Evolutionary conservation across 2,329 filamentous ascomycete genomes (phyloP).

Genomic region (Pyrenochaeta sp.): DNA sequence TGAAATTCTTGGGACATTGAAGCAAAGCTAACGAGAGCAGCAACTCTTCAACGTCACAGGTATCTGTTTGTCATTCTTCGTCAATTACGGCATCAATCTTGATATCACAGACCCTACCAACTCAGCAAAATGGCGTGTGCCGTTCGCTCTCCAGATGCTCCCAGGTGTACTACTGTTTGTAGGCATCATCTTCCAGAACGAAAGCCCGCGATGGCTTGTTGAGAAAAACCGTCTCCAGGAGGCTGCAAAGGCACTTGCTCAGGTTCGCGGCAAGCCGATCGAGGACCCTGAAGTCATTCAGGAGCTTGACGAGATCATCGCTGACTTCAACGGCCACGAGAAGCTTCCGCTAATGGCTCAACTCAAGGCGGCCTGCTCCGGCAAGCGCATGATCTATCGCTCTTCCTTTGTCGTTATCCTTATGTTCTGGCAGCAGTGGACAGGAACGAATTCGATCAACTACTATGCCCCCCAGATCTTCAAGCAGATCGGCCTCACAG

Average conservation of each 20-base stretch:
- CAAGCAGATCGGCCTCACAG: slow-evolving; percentile 51
- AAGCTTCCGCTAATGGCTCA: slow-evolving; percentile 51
- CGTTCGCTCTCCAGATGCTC: slow-evolving; percentile 62
- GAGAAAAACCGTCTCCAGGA: slow-evolving; percentile 59
- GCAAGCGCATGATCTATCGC: slow-evolving; percentile 52
- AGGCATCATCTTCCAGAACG: slow-evolving; percentile 61
- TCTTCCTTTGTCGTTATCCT: slow-evolving; percentile 53
- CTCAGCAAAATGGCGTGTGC: slow-evolving; percentile 62
- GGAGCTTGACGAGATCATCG: slow-evolving; percentile 55
- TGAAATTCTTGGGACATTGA: not conserved
- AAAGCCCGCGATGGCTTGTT: slow-evolving; percentile 64
- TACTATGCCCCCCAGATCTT: slow-evolving; percentile 58
- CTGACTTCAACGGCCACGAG: slow-evolving; percentile 54
- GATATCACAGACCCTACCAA: slow-evolving; percentile 52
- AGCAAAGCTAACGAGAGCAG: slow-evolving; percentile 13
- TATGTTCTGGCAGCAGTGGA: slow-evolving; percentile 57
- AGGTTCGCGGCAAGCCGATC: slow-evolving; percentile 47
- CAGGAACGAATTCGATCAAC: slow-evolving; percentile 49
- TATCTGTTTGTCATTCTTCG: slow-evolving; percentile 62
- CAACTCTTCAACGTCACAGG: slow-evolving; percentile 55
- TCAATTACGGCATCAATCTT: slow-evolving; percentile 61
- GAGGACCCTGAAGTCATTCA: slow-evolving; percentile 48
- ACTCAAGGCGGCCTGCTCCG: slow-evolving; percentile 48
- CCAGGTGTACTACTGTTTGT: slow-evolving; percentile 60
- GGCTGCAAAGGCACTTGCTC: slow-evolving; percentile 53